A percentile compares a stretch with the other conserved stretches of the same genome.
These are phyloP conservation scores for Fusarium sp. DNA, from an alignment of 2,329 filamentous ascomycete genomes.

Conservation along the genomic window DNA sequence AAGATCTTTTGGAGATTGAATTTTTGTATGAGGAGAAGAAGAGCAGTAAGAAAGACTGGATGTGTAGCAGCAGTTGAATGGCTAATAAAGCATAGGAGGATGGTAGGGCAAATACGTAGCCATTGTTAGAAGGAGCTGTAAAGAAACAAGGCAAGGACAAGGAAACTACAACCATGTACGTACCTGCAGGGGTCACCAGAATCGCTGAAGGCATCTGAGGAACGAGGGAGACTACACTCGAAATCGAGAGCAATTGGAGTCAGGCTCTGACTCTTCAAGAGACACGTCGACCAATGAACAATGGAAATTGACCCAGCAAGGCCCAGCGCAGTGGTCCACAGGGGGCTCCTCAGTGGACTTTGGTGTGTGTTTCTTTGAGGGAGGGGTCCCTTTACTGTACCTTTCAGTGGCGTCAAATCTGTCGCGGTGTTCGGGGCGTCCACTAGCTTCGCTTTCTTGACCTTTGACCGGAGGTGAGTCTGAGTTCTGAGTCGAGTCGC, in stretches of 20 bases:
- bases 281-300: conserved; percentile 30
- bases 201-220: conserved; percentile 50
- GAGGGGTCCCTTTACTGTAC: conserved; percentile 2
- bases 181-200: conserved; percentile 47
- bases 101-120: conserved; percentile 35
- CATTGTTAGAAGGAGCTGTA: conserved; percentile 24
- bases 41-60: conserved; percentile 7
- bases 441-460: conserved; percentile 8
- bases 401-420: conserved; percentile 32
- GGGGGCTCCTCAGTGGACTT: conserved; percentile 40
- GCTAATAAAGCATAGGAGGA: conserved; percentile 34
- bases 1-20: conserved; percentile 31
- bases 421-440: conserved; percentile 26
- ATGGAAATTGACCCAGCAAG: conserved; percentile 38
- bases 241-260: conserved; percentile 35
- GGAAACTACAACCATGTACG: conserved; percentile 37
- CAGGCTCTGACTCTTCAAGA: conserved; percentile 29
- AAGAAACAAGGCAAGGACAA: conserved; percentile 42
- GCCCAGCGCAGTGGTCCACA: conserved; percentile 46
- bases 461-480: conserved; percentile 25
- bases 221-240: conserved; percentile 40
- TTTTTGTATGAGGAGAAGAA: conserved; percentile 23
- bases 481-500: conserved; percentile 6
- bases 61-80: conserved; percentile 36
- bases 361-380: conserved; percentile 27